Percentiles rank a stretch among this genome's conserved stretches.
Conservation (phyloP, 192 early-diverging fungal species). For the Coemansia sp. region DNA sequence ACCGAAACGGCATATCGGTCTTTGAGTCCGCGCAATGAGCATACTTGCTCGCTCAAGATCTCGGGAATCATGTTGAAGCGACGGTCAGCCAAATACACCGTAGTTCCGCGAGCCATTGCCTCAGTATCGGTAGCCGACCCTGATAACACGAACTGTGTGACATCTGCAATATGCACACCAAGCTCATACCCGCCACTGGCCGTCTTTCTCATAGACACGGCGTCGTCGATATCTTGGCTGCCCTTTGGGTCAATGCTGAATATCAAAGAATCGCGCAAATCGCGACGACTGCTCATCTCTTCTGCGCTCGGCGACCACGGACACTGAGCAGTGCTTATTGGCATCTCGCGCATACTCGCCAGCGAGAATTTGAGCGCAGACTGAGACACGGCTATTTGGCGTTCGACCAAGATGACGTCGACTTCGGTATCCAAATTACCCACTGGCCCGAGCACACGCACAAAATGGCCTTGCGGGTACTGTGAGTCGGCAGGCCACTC, state of each 20-base stretch:
- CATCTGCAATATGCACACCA: slow-evolving; percentile 80
- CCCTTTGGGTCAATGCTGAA: slow-evolving; percentile 77
- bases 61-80: slow-evolving; percentile 81
- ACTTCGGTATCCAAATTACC: slow-evolving; percentile 71
- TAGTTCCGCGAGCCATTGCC: slow-evolving; percentile 71
- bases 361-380: slow-evolving; percentile 65
- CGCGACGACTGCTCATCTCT: slow-evolving; percentile 34
- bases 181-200: slow-evolving; percentile 58
- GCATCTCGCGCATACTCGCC: slow-evolving; percentile 67
- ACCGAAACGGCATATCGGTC: slow-evolving; percentile 76
- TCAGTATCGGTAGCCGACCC: slow-evolving; percentile 66
- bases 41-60: slow-evolving; percentile 68
- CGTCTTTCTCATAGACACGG: slow-evolving; percentile 62
- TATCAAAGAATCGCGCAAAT: slow-evolving; percentile 46
- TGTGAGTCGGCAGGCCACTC: slow-evolving; percentile 67
- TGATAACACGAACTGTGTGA: slow-evolving; percentile 65
- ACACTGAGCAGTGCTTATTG: slow-evolving; percentile 47
- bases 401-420: slow-evolving; percentile 74
- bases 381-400: slow-evolving; percentile 73
- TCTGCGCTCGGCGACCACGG: slow-evolving; percentile 58
- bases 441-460: slow-evolving; percentile 64
- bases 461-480: slow-evolving; percentile 78
- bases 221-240: slow-evolving; percentile 81
- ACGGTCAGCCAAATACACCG: slow-evolving; percentile 76
- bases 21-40: slow-evolving; percentile 65